A percentile compares a stretch with the other conserved stretches of the same genome.
Conservation (phyloP, 2,329 filamentous ascomycete species). For the Fusarium newnesense region DNA sequence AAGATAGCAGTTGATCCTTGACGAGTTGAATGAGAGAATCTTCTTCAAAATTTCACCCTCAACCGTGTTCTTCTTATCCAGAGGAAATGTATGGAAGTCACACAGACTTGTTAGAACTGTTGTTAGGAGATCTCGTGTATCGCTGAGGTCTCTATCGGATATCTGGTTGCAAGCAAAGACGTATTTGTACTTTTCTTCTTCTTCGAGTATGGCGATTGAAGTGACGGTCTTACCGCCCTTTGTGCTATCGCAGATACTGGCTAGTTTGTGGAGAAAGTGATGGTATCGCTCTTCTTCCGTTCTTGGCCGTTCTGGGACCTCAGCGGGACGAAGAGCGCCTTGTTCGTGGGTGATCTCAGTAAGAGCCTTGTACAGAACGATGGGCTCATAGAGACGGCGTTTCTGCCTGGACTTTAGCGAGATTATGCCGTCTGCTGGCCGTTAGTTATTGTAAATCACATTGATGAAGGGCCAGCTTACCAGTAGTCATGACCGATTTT, state of each 20-base stretch:
- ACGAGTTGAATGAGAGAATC: conserved; percentile 38
- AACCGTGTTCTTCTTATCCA: rapidly evolving
- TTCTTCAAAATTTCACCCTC: conserved; percentile 3
- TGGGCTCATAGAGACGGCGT: conserved; percentile 45
- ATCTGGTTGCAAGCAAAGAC: conserved; percentile 47
- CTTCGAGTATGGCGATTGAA: conserved; percentile 44
- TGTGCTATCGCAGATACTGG: conserved; percentile 45
- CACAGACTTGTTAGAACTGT: conserved; percentile 23
- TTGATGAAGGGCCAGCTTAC: neutral
- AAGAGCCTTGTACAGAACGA: conserved; percentile 43
- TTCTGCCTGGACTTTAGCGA: conserved; percentile 29
- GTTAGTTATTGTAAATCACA: neutral
- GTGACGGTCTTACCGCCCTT: conserved; percentile 47
- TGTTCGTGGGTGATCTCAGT: conserved; percentile 25
- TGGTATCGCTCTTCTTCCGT: conserved; percentile 41
- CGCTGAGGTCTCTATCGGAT: neutral
- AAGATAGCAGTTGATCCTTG: conserved; percentile 33
- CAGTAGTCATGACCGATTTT: conserved; percentile 1
- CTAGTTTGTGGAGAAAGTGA: conserved; percentile 47
- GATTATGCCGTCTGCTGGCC: neutral
- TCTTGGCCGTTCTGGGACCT: neutral
- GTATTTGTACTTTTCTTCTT: conserved; percentile 43
- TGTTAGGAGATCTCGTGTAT: conserved; percentile 8
- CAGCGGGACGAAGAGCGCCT: neutral
- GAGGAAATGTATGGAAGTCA: neutral